Percentiles rank a stretch among this genome's conserved stretches.
These are phyloP conservation scores for Lagenidium giganteum DNA, from an alignment of 352 stramenopile genomes.

Conservation along the genomic window DNA sequence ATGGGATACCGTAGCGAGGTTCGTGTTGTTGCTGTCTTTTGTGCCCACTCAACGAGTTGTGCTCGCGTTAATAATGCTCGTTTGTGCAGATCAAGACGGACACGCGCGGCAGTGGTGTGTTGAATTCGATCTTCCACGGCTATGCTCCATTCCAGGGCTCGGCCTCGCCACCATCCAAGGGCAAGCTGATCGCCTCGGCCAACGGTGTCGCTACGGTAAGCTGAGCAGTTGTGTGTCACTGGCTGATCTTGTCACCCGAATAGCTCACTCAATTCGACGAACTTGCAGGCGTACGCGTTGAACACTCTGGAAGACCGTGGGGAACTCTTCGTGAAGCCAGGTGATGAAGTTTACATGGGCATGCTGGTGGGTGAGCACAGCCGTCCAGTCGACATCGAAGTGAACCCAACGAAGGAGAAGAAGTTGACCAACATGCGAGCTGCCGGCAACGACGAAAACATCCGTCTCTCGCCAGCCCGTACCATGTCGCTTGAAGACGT, in stretches of 20 bases:
- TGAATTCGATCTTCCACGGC: constrained; percentile 97
- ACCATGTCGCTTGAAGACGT: constrained; percentile 96
- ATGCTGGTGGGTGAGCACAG: constrained; percentile 99
- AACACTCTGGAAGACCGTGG: constrained; percentile 90
- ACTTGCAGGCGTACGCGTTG: constrained; percentile 87
- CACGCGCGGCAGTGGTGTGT: constrained; percentile 93
- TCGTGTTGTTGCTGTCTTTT: not conserved
- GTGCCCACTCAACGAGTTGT: constrained; percentile 8
- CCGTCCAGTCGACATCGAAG: constrained; percentile 93
- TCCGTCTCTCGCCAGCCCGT: constrained; percentile 90
- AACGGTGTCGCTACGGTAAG: constrained; percentile 60
- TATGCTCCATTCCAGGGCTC: constrained; percentile 87
- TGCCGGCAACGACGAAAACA: constrained; percentile 92
- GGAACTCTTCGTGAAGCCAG: constrained; percentile 94
- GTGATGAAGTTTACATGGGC: constrained; percentile 94
- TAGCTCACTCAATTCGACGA: too few species aligned
- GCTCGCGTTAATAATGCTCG: not conserved
- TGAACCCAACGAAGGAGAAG: constrained; percentile 98
- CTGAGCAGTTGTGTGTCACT: not conserved
- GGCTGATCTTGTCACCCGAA: not conserved
- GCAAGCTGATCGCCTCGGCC: constrained; percentile 78
- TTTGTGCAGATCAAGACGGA: constrained; percentile 90
- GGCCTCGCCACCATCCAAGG: constrained; percentile 69
- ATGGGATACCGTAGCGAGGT: constrained; percentile 94
- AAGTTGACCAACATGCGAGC: constrained; percentile 97